A percentile compares a stretch with the other conserved stretches of the same genome.
These are phyloP conservation scores for Tubosaeta sp. DNA, from an alignment of 768 basidiomycete species.

Conservation along the genomic window DNA sequence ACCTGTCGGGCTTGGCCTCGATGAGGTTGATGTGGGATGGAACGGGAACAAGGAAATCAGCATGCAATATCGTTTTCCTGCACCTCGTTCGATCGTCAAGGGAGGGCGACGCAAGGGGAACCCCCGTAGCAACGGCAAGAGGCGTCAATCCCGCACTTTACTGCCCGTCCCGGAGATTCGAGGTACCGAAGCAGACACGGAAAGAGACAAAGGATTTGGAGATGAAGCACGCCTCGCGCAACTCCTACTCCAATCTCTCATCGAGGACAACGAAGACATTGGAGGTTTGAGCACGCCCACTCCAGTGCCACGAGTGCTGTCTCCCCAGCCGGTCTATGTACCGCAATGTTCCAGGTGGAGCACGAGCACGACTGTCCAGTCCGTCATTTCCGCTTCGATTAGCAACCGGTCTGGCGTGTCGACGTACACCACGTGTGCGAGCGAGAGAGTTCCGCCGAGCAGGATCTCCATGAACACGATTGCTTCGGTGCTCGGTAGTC, in stretches of 20 bases:
- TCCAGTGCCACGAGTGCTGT: slow-evolving; percentile 5
- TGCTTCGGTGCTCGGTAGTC: slow-evolving; percentile 21
- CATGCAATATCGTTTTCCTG: slow-evolving; percentile 30
- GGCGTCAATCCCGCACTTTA: slow-evolving; percentile 23
- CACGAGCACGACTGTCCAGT: slow-evolving; percentile 28
- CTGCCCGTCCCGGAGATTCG: slow-evolving; percentile 21
- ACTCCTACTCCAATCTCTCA: slow-evolving; percentile 28
- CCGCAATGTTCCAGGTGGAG: slow-evolving; percentile 29
- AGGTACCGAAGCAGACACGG: slow-evolving; percentile 13
- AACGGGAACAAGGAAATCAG: slow-evolving; percentile 22
- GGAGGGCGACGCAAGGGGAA: slow-evolving; percentile 17
- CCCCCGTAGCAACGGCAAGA: slow-evolving; percentile 14
- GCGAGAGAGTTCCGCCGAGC: slow-evolving; percentile 21
- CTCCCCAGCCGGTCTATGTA: slow-evolving; percentile 18
- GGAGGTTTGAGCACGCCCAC: slow-evolving; percentile 1
- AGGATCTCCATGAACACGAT: slow-evolving; percentile 27
- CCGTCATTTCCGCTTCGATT: slow-evolving; percentile 21
- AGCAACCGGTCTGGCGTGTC: slow-evolving; percentile 26
- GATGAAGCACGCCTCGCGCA: slow-evolving; percentile 29
- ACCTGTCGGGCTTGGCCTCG: slow-evolving; percentile 24
- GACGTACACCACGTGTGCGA: slow-evolving; percentile 27
- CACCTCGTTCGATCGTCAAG: slow-evolving; percentile 28
- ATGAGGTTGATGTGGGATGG: slow-evolving; percentile 27
- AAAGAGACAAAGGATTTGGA: slow-evolving; percentile 20
- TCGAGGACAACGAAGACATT: slow-evolving; percentile 7